Conservation (phyloP, 2,329 filamentous ascomycete genomes). For the Trichoderma sp. region DNA sequence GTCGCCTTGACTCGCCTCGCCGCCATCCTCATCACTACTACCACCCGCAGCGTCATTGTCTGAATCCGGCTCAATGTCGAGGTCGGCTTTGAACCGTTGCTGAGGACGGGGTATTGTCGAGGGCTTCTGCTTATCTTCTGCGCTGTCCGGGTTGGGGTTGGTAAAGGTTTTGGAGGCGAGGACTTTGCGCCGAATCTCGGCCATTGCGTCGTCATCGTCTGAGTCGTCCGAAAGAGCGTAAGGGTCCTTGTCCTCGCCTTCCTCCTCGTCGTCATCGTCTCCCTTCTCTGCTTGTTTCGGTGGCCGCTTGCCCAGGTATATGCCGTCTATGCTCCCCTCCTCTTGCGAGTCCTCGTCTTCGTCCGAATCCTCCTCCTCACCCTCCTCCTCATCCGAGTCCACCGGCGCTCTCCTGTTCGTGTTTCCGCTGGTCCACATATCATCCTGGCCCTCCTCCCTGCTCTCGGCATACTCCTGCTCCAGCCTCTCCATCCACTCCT, state of each 20-base stretch:
- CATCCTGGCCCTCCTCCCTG: constrained; percentile 67
- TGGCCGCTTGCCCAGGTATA: constrained; percentile 62
- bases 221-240: constrained; percentile 78
- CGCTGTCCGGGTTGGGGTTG: constrained; percentile 49
- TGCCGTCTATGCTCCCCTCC: constrained; percentile 56
- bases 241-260: constrained; percentile 61
- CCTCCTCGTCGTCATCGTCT: constrained; percentile 32
- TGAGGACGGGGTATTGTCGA: constrained; percentile 65
- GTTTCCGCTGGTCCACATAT: constrained; percentile 91
- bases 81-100: constrained; percentile 56
- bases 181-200: constrained; percentile 85
- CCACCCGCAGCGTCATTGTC: constrained; percentile 60
- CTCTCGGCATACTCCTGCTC: constrained; percentile 87
- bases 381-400: constrained; percentile 56
- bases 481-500: constrained; percentile 84
- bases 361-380: constrained; percentile 50
- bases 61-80: constrained; percentile 60
- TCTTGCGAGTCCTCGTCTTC: constrained; percentile 49
- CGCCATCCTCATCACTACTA: constrained; percentile 61
- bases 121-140: constrained; percentile 57
- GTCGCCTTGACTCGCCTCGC: constrained; percentile 57
- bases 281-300: constrained; percentile 30
- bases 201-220: constrained; percentile 85
- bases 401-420: constrained; percentile 67
- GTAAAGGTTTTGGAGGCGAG: constrained; percentile 87